Evolutionary conservation across 257 asterid species (phyloP).

Genomic region (Leonotis leonurus): DNA sequence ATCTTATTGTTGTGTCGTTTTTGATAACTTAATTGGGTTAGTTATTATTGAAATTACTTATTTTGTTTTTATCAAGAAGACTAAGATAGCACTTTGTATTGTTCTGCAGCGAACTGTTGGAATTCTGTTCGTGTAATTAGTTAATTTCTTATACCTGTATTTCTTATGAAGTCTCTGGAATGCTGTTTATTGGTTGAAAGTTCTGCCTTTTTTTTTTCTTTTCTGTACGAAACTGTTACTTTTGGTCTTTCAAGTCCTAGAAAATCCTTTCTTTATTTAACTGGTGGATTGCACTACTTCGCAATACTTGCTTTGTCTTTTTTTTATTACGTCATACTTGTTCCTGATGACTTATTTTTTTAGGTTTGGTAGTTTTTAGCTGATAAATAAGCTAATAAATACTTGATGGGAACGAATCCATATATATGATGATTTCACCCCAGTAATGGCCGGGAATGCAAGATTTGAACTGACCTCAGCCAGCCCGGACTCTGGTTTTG

Average conservation of each 20-base stretch:
- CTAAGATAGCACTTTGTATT: neutral
- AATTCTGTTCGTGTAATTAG: neutral
- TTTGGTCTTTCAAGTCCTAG: neutral
- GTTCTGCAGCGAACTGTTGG: neutral
- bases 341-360: slow-evolving; percentile 4
- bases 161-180: neutral
- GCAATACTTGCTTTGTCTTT: neutral
- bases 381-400: slow-evolving; percentile 17
- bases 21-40: neutral
- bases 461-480: slow-evolving; percentile 69
- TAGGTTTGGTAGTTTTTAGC: slow-evolving; percentile 23
- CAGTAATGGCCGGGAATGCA: slow-evolving; percentile 76
- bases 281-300: neutral
- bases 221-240: neutral
- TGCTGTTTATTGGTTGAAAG: neutral
- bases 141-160: neutral
- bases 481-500: slow-evolving; percentile 62
- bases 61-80: neutral
- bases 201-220: neutral
- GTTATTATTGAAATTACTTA: neutral
- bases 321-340: neutral
- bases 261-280: neutral
- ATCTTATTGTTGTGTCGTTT: neutral
- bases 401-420: slow-evolving; percentile 14
- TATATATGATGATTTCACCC: slow-evolving; percentile 31